Percentiles rank a stretch among this genome's conserved stretches.
These are phyloP conservation scores for Agapanthus africanus DNA, from an alignment of 106 monocot species.

Conservation along the genomic window DNA sequence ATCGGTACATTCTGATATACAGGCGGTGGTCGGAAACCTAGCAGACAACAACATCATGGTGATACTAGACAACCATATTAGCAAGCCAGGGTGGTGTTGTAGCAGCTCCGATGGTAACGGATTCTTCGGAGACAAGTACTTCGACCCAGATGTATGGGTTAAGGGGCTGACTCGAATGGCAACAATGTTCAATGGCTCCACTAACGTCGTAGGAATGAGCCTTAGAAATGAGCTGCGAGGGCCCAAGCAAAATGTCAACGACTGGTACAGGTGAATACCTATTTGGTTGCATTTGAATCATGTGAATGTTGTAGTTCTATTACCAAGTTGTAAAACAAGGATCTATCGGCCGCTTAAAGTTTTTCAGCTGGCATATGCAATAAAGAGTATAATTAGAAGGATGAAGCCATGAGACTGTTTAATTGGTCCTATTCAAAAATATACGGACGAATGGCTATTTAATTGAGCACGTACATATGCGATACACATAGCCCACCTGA, in stretches of 20 bases:
- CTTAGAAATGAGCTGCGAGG: constrained; percentile 70
- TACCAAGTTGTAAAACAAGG: too few species aligned
- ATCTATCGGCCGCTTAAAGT: too few species aligned
- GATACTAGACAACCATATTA: constrained; percentile 73
- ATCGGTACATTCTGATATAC: constrained; percentile 2
- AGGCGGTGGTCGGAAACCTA: constrained; percentile 48
- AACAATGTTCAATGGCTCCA: constrained; percentile 27
- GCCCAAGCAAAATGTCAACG: constrained; percentile 25
- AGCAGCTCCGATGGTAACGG: constrained; percentile 51
- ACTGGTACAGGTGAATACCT: constrained; percentile 44
- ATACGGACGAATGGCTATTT: too few species aligned
- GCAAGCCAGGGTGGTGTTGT: constrained; percentile 83
- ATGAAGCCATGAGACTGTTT: too few species aligned
- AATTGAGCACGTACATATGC: too few species aligned
- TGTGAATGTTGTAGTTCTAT: too few species aligned
- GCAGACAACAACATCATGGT: constrained; percentile 52
- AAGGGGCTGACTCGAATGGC: constrained; percentile 55
- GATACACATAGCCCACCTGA: too few species aligned
- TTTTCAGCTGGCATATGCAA: too few species aligned
- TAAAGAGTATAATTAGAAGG: too few species aligned
- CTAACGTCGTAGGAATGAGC: constrained; percentile 66
- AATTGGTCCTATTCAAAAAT: too few species aligned
- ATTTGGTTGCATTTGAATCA: neutral
- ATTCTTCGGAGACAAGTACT: constrained; percentile 69
- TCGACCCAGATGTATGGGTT: constrained; percentile 48